phyloP scores from a whole-genome alignment of 495 filamentous ascomycete genomes.

The Neurospora sp. region DNA sequence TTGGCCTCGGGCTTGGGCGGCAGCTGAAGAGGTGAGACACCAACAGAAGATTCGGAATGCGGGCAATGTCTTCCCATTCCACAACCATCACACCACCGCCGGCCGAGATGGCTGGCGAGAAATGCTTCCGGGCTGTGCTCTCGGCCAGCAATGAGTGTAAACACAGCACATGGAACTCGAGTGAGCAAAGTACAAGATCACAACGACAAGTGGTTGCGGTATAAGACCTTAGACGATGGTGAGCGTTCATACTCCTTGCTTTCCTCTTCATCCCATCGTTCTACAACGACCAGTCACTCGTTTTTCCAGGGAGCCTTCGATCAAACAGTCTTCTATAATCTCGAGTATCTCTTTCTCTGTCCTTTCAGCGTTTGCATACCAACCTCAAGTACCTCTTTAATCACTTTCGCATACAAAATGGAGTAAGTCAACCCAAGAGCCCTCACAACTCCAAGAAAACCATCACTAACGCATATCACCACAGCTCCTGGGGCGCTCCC shows the following conservation, averaged over 20 bases:
- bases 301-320: not conserved
- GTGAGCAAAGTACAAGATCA: not conserved
- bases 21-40: not conserved
- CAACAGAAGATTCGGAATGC: conserved; percentile 2
- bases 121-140: not conserved
- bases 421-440: not conserved
- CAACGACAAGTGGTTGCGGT: not conserved
- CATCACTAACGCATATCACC: not conserved
- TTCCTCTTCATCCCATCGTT: not conserved
- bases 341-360: not conserved
- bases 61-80: conserved; percentile 5
- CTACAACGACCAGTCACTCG: not conserved
- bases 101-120: not conserved
- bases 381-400: not conserved
- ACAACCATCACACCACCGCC: not conserved
- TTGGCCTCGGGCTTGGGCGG: not conserved
- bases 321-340: not conserved
- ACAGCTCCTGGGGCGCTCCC: not conserved
- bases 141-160: not conserved
- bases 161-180: not conserved
- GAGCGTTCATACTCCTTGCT: not conserved
- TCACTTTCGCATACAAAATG: conserved; percentile 4
- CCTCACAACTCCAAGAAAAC: not conserved
- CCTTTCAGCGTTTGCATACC: not conserved
- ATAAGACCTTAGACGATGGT: not conserved